Percentiles rank a stretch among this genome's conserved stretches.
Evolutionary conservation across 768 basidiomycete species (phyloP).

Genomic region (Boletus pseudo-olivaceus): DNA sequence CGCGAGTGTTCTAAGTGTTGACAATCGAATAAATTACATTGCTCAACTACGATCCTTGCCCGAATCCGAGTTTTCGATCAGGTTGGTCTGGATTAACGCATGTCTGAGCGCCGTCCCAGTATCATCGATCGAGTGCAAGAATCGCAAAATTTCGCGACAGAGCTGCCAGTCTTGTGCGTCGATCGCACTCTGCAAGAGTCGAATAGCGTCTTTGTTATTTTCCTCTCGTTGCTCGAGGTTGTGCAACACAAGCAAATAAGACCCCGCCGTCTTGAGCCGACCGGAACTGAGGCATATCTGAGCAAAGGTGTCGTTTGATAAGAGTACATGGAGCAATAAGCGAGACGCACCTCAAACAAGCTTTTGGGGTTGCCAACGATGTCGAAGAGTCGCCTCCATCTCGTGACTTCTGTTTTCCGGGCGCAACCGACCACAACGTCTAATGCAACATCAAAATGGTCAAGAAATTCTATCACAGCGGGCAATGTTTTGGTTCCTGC

Average conservation of each 20-base stretch:
- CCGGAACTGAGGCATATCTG: constrained; percentile 73
- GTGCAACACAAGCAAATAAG: constrained; percentile 91
- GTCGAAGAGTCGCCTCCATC: constrained; percentile 86
- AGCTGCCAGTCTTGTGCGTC: constrained; percentile 83
- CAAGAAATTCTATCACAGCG: constrained; percentile 82
- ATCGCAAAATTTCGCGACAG: constrained; percentile 87
- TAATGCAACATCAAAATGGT: constrained; percentile 86
- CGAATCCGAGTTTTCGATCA: constrained; percentile 19
- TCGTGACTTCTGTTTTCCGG: constrained; percentile 89
- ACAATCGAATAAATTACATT: constrained; percentile 3
- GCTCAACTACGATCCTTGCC: not conserved
- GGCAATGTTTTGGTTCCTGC: constrained; percentile 46
- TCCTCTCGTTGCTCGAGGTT: constrained; percentile 89
- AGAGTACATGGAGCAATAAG: not conserved
- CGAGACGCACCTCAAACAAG: constrained; percentile 75
- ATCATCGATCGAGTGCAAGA: constrained; percentile 90
- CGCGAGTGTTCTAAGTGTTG: not conserved
- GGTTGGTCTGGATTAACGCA: constrained; percentile 54
- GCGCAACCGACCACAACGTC: constrained; percentile 97
- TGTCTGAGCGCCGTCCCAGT: constrained; percentile 66
- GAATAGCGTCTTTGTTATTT: constrained; percentile 70
- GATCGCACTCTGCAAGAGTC: constrained; percentile 74
- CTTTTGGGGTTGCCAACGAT: constrained; percentile 87
- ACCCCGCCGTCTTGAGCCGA: constrained; percentile 82
- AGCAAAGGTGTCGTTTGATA: not conserved